Conservation (phyloP, 352 stramenopile genomes). For the Blastocystis hominis region DNA sequence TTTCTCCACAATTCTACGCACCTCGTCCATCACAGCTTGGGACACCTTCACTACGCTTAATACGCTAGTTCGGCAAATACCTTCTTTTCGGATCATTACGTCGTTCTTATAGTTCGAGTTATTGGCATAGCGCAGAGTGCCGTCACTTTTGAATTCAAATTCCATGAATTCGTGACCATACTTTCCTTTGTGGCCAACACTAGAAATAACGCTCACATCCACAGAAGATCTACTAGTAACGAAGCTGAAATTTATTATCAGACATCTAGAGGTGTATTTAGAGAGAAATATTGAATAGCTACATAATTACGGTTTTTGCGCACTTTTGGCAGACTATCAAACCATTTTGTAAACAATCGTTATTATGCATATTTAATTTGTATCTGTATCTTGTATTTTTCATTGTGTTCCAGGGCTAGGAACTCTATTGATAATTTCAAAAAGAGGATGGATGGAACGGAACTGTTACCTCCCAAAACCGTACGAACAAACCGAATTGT, state of each 20-base stretch:
- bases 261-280: neutral
- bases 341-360: neutral
- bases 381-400: no score
- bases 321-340: neutral
- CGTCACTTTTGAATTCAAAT: slow-evolving; percentile 83
- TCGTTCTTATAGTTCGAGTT: slow-evolving; percentile 95
- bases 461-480: no score
- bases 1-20: slow-evolving; percentile 81
- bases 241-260: slow-evolving; percentile 58
- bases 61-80: slow-evolving; percentile 61
- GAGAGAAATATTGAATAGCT: neutral
- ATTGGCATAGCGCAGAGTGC: slow-evolving; percentile 87
- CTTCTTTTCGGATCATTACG: slow-evolving; percentile 90
- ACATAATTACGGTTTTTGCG: neutral
- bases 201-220: slow-evolving; percentile 58
- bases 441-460: no score
- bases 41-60: slow-evolving; percentile 72
- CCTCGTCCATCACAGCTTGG: slow-evolving; percentile 79
- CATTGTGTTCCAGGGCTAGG: no score
- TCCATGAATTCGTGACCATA: slow-evolving; percentile 94
- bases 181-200: slow-evolving; percentile 84
- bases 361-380: no score
- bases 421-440: no score
- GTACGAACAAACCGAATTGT: no score
- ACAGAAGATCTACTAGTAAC: slow-evolving; percentile 58